Evolutionary conservation across 768 basidiomycete species (phyloP), one percentile per base, ranked within the genome.

Genomic region (Mycena venus): DNA sequence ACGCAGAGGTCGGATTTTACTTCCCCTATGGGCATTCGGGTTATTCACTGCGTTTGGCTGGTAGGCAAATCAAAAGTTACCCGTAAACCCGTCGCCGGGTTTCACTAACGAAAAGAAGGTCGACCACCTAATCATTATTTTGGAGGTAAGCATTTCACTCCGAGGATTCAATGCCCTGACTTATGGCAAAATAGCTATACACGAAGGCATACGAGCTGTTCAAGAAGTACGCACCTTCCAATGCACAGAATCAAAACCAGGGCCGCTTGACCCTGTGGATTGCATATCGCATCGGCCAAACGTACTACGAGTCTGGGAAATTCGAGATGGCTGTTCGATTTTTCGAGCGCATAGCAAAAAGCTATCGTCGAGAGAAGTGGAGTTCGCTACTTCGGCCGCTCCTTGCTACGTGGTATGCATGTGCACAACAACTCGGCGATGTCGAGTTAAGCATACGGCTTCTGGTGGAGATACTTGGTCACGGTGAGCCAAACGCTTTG

Each of bases 161-260:
- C 27, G 29, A 3, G 17, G 11, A 34, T 23, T 72, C 21, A 40
- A 10, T 53, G 60, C 67, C 25, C 23, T 60, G 49, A n/a, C 72
- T 61, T 56, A 42, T 34, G 21, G 12, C 53, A 25, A 58, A 53
- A 70, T 73, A 97, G 96, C 88, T 99, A 2, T 97, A 96, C 80
- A 98, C 96, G 9, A 96, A 97, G 79, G 89, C 98, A 2, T 99
- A 99, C 83, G 96, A 98, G 77, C 82, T 96, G 14, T 96, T 98
- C 87, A 99, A 98, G 85, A 93, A 91, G 77, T 90, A 95, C 78
- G 86, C 85, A 51, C 83, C 89, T 1, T 75, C 84, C 40, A 79
- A 84, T 27, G 73, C 84, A 27, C 81, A 83, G 56, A 85, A 78
- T 60, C 85, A 88, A 23, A 89, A 88, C n/a, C 95, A 95, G 76